Evolutionary conservation across 2,329 filamentous ascomycete genomes (phyloP).

Genomic region (Alternaria arborescens): DNA sequence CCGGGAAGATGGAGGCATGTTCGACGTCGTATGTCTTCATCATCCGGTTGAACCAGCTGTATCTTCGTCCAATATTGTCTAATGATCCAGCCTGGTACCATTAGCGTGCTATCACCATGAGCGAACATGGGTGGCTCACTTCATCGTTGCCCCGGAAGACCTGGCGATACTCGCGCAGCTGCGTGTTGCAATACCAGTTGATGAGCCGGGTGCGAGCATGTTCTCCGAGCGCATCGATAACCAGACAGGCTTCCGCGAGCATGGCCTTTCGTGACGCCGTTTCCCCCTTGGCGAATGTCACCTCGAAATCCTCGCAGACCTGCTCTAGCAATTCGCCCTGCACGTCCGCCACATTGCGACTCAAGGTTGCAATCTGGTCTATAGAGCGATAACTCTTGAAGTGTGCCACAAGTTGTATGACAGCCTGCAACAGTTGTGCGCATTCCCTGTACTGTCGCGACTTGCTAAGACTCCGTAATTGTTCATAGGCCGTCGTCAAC

Average conservation of each 20-base stretch:
- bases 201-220: constrained; percentile 81
- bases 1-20: constrained; percentile 85
- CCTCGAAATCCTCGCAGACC: constrained; percentile 98
- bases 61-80: constrained; percentile 94
- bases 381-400: constrained; percentile 99
- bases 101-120: background rate
- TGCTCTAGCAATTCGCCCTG: constrained; percentile 94
- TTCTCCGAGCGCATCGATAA: constrained; percentile 94
- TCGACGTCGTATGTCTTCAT: constrained; percentile 96
- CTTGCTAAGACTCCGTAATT: constrained; percentile 82
- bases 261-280: constrained; percentile 73
- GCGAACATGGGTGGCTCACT: constrained; percentile 29
- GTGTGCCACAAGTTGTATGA: constrained; percentile 96
- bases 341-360: constrained; percentile 89
- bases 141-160: constrained; percentile 97
- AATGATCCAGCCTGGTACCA: constrained; percentile 74
- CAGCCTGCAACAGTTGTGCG: constrained; percentile 89
- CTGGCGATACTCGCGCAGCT: constrained; percentile 92
- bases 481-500: constrained; percentile 98
- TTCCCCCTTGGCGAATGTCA: constrained; percentile 90
- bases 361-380: constrained; percentile 94
- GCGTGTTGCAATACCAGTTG: constrained; percentile 98
- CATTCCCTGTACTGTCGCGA: constrained; percentile 94
- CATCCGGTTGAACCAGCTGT: constrained; percentile 96
- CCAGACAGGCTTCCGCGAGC: constrained; percentile 85